Evolutionary conservation across 148 eudicot genomes (phyloP), one percentile per base, ranked within the genome.

Genomic region (Gaultheria prostrata): DNA sequence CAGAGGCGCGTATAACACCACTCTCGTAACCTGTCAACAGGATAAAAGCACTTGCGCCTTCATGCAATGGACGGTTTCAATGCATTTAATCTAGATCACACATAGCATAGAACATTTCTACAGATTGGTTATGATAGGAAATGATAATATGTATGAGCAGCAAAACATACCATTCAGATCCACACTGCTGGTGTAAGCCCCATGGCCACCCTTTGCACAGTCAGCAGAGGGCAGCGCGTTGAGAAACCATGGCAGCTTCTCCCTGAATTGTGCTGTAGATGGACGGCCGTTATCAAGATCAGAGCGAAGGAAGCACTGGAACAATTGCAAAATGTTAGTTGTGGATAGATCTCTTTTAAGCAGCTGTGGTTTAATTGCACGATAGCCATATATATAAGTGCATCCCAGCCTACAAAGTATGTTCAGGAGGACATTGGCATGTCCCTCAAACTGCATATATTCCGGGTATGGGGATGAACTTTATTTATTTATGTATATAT

Each of bases 191-290:
- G 93, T 87, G 89, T 92, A 92, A 28, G 95, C 95, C 81, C 95
- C 95, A 87, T 92, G 93, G 26, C 95, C 95, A 70, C 92, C 95
- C 83, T 92, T 92, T n/a, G 95, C 95, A 92, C 95, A 92, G 84
- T 92, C 95, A 86, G 93, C 92, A 79, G 95, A 92, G 59, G 95
- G 95, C 81, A 92, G 79, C 24, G 95, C 93, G 78, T 87, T 76
- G 67, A 92, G 95, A 78, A 92, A 91, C 95, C 93, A 92, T 21
- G 95, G 95, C 49, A 92, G 87, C 88, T 91, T 91, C 77, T 92
- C 91, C 75, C 85, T 87, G 77, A 92, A 92, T 78, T 92, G 95
- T 14, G 84, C 72, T 6, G 93, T 90, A 73, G 95, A 90, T 84
- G 95, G 95, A 76, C 95, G 95, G 77, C 87, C 93, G 80, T 88